Percentiles rank a stretch among this genome's conserved stretches.
These are phyloP conservation scores for Solanum sparsipilum DNA, from an alignment of 257 asterid species.

Conservation along the genomic window DNA sequence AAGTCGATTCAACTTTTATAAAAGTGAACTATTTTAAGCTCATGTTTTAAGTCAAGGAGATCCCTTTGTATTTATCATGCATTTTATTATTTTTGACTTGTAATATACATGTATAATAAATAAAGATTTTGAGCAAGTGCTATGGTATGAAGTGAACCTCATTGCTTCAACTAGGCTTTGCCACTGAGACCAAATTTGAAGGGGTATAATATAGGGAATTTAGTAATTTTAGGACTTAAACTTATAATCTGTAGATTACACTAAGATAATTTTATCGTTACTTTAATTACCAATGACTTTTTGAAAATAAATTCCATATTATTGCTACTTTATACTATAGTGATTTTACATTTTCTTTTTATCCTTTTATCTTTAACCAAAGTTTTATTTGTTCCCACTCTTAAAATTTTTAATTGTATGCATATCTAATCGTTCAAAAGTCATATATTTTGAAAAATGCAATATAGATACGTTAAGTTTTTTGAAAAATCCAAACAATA, in stretches of 20 bases:
- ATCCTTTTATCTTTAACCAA: background rate
- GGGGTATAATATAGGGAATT: background rate
- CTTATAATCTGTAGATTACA: background rate
- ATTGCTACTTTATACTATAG: no score
- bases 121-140: background rate
- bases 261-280: background rate
- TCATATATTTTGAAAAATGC: no score
- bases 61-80: no score
- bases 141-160: background rate
- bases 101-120: no score
- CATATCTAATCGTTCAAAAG: background rate
- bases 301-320: no score
- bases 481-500: no score
- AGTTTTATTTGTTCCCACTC: background rate
- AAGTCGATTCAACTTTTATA: no score
- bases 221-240: background rate
- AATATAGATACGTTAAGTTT: no score
- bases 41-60: no score
- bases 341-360: background rate
- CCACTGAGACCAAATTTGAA: background rate
- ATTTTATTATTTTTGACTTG: no score
- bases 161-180: background rate
- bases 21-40: background rate
- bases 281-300: no score
- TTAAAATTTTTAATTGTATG: background rate